Conservation (phyloP, 331 rosid species). For the Acacia concinna region DNA sequence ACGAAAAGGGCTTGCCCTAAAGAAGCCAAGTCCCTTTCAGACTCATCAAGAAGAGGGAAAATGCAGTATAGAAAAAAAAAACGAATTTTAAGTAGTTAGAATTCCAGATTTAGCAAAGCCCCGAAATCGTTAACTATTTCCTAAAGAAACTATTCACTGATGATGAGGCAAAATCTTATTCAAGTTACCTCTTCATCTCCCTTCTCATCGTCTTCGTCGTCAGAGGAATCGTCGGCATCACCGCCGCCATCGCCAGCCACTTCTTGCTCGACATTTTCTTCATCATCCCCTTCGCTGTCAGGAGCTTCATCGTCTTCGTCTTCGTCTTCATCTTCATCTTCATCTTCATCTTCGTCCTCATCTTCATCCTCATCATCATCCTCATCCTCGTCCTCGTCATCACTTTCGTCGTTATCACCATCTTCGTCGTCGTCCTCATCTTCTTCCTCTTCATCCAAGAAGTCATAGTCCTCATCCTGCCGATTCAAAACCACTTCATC, state of each 20-base stretch:
- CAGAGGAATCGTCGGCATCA: constrained; percentile 35
- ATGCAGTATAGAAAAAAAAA: not conserved
- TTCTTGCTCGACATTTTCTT: constrained; percentile 47
- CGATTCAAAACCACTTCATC: constrained; percentile 41
- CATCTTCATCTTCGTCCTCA: constrained; percentile 32
- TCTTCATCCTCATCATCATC: not conserved
- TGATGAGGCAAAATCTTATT: constrained; percentile 13
- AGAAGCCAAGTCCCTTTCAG: not conserved
- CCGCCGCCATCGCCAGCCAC: constrained; percentile 49
- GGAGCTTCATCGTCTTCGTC: constrained; percentile 37
- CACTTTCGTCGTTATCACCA: constrained; percentile 47
- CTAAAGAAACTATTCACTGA: constrained; percentile 15
- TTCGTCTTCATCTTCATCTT: constrained; percentile 19
- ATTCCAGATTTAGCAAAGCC: not conserved
- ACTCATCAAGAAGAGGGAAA: not conserved
- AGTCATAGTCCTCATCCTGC: constrained; percentile 38
- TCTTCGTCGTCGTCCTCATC: constrained; percentile 34
- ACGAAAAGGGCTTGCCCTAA: constrained; percentile 19
- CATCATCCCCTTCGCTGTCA: constrained; percentile 52
- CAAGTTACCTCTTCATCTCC: constrained; percentile 52
- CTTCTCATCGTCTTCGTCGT: constrained; percentile 44
- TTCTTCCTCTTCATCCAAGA: constrained; percentile 39
- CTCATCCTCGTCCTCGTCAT: constrained; percentile 26
- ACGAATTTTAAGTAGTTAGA: no score
- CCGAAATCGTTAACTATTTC: not conserved